These are phyloP conservation scores for Lobosporangium transversale DNA, from an alignment of 192 early-diverging fungal genomes.

Conservation along the genomic window DNA sequence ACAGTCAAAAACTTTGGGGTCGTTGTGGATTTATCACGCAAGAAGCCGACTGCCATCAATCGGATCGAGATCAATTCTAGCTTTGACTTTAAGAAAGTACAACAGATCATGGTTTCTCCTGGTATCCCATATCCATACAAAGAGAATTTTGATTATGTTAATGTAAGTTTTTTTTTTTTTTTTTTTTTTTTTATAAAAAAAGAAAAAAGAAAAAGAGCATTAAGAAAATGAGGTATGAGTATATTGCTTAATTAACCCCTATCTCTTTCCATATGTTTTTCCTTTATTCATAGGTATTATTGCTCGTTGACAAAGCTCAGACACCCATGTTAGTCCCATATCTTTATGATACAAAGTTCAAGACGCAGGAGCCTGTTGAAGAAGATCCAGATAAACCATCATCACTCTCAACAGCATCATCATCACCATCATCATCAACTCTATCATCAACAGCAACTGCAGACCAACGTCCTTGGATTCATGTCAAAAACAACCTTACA, in stretches of 20 bases:
- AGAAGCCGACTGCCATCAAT: constrained; percentile 57
- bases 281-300: constrained; percentile 41
- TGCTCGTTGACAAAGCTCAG: constrained; percentile 54
- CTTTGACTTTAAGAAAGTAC: constrained; percentile 54
- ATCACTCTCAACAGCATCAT: background rate
- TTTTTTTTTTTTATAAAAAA: no score
- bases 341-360: constrained; percentile 57
- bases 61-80: constrained; percentile 56
- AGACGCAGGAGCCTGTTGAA: constrained; percentile 52
- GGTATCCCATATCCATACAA: constrained; percentile 60
- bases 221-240: background rate
- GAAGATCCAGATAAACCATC: constrained; percentile 14
- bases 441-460: constrained; percentile 1
- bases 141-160: constrained; percentile 60
- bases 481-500: constrained; percentile 65
- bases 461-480: constrained; percentile 51
- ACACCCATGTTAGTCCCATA: constrained; percentile 63
- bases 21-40: constrained; percentile 51
- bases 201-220: background rate
- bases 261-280: no score
- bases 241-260: background rate
- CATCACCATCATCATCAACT: no score
- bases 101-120: constrained; percentile 67
- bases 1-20: constrained; percentile 59
- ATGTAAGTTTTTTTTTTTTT: constrained; percentile 63